phyloP scores from a whole-genome alignment of 1,284 basidiomycete genomes.

The Austroboletus niveus region DNA sequence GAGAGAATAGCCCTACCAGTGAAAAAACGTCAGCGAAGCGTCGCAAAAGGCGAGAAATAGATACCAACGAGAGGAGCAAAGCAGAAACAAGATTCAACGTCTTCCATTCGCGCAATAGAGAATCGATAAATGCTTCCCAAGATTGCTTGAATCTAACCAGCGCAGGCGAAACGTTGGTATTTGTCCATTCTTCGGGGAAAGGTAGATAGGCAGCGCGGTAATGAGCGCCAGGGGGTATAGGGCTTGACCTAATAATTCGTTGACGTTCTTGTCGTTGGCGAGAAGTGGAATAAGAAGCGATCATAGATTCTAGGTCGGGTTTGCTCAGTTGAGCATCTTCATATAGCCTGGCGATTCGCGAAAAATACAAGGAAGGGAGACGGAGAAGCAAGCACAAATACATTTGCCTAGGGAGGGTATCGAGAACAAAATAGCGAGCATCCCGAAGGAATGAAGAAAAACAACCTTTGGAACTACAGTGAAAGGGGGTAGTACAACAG shows the following conservation, averaged over 20 bases:
- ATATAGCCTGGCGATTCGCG: slow-evolving; percentile 67
- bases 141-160: slow-evolving; percentile 64
- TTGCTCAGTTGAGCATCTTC: slow-evolving; percentile 72
- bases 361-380: slow-evolving; percentile 71
- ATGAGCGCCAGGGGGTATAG: slow-evolving; percentile 27
- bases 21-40: background rate
- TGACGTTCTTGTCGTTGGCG: slow-evolving; percentile 18
- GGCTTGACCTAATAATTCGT: slow-evolving; percentile 20
- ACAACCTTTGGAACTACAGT: slow-evolving; percentile 10
- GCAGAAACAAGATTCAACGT: slow-evolving; percentile 75
- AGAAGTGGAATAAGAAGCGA: slow-evolving; percentile 42
- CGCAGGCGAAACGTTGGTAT: slow-evolving; percentile 55
- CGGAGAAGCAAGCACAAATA: slow-evolving; percentile 67
- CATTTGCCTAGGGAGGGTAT: slow-evolving; percentile 56
- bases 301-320: slow-evolving; percentile 69
- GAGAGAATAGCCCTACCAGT: slow-evolving; percentile 63
- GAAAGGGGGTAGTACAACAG: slow-evolving; percentile 23
- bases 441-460: slow-evolving; percentile 20
- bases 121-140: slow-evolving; percentile 73
- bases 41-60: background rate
- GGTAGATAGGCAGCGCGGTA: slow-evolving; percentile 38
- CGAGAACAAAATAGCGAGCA: slow-evolving; percentile 30
- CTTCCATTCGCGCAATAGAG: slow-evolving; percentile 72
- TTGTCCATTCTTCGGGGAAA: slow-evolving; percentile 64
- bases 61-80: slow-evolving; percentile 61